Evolutionary conservation across 352 stramenopile species (phyloP).

Genomic region (Phytophthora chlamydospora): DNA sequence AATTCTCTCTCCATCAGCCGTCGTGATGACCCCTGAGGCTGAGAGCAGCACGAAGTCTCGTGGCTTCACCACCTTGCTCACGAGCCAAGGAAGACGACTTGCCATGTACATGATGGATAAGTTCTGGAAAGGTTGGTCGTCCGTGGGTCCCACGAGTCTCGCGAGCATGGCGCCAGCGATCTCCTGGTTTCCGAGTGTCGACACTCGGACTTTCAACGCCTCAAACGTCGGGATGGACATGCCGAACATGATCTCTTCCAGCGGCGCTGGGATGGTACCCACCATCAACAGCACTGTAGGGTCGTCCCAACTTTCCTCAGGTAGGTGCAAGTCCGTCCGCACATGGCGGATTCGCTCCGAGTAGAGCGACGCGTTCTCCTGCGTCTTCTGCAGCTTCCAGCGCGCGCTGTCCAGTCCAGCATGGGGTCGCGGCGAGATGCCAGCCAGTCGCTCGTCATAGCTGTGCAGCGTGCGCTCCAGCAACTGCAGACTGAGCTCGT

Average conservation of each 20-base stretch:
- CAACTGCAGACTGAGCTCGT: constrained; percentile 40
- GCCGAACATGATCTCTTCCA: constrained; percentile 74
- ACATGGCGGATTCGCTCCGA: constrained; percentile 35
- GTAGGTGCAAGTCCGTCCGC: constrained; percentile 33
- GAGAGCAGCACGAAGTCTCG: constrained; percentile 53
- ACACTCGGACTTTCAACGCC: constrained; percentile 40
- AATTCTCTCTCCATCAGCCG: constrained; percentile 44
- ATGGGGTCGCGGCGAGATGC: constrained; percentile 28
- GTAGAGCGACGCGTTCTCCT: constrained; percentile 42
- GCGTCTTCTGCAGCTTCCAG: constrained; percentile 45
- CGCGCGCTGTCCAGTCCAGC: constrained; percentile 37
- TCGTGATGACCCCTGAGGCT: constrained; percentile 44
- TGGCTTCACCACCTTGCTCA: constrained; percentile 49
- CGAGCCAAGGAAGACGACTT: constrained; percentile 39
- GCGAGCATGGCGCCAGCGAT: constrained; percentile 57
- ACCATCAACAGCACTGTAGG: constrained; percentile 45
- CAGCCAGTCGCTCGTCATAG: constrained; percentile 40
- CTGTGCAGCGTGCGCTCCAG: constrained; percentile 45
- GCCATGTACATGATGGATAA: constrained; percentile 57
- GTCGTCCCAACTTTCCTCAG: constrained; percentile 38
- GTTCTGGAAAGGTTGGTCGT: constrained; percentile 49
- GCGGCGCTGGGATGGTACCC: constrained; percentile 43
- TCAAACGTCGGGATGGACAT: constrained; percentile 48
- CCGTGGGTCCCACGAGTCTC: constrained; percentile 47
- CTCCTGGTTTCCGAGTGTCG: constrained; percentile 31